Evolutionary conservation across 768 basidiomycete species (phyloP), one percentile per base, ranked within the genome.

Genomic region (Flagelloscypha sp.): DNA sequence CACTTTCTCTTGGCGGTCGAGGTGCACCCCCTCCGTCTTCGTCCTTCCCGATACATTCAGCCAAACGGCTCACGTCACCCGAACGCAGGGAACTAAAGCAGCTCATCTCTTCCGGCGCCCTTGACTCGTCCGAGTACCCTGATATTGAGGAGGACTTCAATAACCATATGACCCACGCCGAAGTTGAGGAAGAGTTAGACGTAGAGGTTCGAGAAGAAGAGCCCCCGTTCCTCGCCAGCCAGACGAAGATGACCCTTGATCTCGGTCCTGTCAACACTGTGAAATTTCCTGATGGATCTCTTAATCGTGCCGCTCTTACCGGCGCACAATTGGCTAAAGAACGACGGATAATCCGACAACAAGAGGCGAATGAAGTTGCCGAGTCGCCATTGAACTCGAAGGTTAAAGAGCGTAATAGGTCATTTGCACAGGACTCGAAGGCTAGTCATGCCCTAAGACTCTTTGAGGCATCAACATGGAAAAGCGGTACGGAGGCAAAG

Each of bases 41-140:
- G 46, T 54, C 72, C 54, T 54, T 59, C 54, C 72, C 74, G 7
- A 70, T 79, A 11, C 76, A 79, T 21, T 86, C 84, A 2, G 88
- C 90, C 0, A 92, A 90, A 52, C 75, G 94, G 11, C 64, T 98
- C 38, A 93, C 93, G 1, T 92, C 87, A 6, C 95, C 95, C 1
- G 95, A 99, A 58, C 79, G 95, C 19, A 98, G 95, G 92, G 95
- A 99, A 64, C 93, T 99, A 59, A 97, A 98, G 58, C 95, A 98
- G 55, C 76, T 99, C 38, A 95, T 98, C 37, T 86, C 95, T 1
- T 95, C 92, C 20, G 95, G 95, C 27, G 86, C 80, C 11, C 74
- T 97, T 36, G 79, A 81, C 44, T 83, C 93, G 8, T 83, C 92
- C 3, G 95, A 98, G 55, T 94, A 93, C 49, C 92, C 90, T 2